Base-by-base conservation (phyloP, 1,139 yeast genomes). In the Yamadazyma sp. region DNA sequence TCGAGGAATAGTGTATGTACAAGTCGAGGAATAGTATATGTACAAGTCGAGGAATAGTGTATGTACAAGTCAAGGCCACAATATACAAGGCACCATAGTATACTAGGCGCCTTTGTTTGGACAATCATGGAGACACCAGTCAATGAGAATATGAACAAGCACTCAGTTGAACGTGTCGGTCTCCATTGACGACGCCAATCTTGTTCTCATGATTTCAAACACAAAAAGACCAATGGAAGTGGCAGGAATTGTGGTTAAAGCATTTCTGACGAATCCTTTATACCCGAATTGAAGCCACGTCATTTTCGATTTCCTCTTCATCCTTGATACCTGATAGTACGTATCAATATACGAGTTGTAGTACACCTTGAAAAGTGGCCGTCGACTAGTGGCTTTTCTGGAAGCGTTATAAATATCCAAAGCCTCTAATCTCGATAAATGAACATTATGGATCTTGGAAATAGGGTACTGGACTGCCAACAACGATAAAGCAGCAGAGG, bases 381-480 rank as follows among this genome's bases (percentile, higher is more conserved):
- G 48, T 13, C 55, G 40, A 23, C 44, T 40, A 7, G 44, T 44
- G n/a, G 31, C 33, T n/a, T 44, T 40, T 37, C 55, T 50, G 6
- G 79, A 64, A 29, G 78, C 70, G 50, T 74, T 76, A 52, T 73
- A 80, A 16, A 86, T 76, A 59, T 87, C 96, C 38, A 85, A 67
- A 0, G 92, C 85, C 57, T 88, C 96, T 21, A 89, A 66, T 42
- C 96, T 67, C 28, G 89, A 76, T 33, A 86, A 68, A 58, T 89
- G 95, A 27, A 90, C 69, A 47, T 81, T 83, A 53, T 90, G 97
- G 23, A 89, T 62, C 57, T 86, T 87, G 12, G 81, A 71, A 26
- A 90, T 67, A 0, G 97, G 97, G 51, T 83, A 89, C 51, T 89
- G 96, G 7, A 89, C 80, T 6, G 82, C 73, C 44, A 89, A 80